Conservation (phyloP, 345 rosid species). For the Pseudoturritis turrita region DNA sequence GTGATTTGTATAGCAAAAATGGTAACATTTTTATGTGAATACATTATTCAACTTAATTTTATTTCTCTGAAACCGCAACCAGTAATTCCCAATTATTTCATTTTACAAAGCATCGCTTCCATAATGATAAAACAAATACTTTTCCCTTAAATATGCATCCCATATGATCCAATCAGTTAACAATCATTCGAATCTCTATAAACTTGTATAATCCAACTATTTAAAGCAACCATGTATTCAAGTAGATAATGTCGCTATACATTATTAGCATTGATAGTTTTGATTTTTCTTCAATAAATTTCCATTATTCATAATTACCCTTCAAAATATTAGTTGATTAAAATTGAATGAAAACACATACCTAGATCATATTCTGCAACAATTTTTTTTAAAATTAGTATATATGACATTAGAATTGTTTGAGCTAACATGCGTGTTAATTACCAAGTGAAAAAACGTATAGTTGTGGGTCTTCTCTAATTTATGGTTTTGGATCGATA, state of each 20-base stretch:
- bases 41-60: neutral
- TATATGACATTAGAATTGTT: neutral
- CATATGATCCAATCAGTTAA: neutral
- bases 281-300: neutral
- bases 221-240: neutral
- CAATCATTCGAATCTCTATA: neutral
- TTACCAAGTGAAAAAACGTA: neutral
- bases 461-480: neutral
- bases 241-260: neutral
- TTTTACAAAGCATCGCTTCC: neutral
- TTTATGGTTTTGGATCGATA: neutral
- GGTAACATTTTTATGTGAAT: neutral
- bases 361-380: neutral
- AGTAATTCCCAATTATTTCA: neutral
- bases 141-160: neutral
- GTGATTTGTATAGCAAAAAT: neutral
- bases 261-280: neutral
- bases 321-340: neutral
- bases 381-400: neutral
- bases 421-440: neutral
- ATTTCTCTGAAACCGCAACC: neutral
- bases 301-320: neutral
- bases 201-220: neutral
- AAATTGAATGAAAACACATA: neutral
- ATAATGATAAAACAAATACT: neutral